Evolutionary conservation across 148 eudicot genomes (phyloP), one percentile per base, ranked within the genome.

Genomic region (Simmondsia chinensis): DNA sequence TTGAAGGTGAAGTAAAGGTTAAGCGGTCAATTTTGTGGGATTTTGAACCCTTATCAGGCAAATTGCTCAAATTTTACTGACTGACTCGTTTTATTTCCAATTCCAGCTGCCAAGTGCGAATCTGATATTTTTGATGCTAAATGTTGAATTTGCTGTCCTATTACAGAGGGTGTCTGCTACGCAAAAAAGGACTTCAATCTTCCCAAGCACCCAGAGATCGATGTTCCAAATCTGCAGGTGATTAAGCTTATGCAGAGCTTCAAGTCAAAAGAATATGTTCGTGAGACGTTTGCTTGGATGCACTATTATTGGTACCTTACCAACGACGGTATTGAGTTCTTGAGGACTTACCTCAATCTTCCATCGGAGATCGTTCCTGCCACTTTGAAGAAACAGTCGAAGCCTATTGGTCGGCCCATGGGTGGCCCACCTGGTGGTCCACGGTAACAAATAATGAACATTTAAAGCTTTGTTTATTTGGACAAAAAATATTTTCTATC

Each of bases 231-330:
- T 34, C 65, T 83, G 28, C 82, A 79, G 60, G 94, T 82, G 42
- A 76, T 82, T 35, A 82, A 77, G 87, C 77, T 88, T 34, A 77
- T 83, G 94, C 89, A 80, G 69, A 77, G 94, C 77, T 82, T 77
- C 60, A 82, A 82, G 45, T 77, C 82, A 0, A 82, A 72, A 72
- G 84, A 81, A 67, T 81, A 80, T 49, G 97, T 88, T 12, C 71
- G 83, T 1, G 97, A 88, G 73, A 88, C 97, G 26, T 89, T 89
- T 24, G 97, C 97, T 0, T 89, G 97, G 97, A 89, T 89, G 97
- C 95, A 89, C 43, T 84, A 80, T 30, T 89, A 89, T 59, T 89
- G 97, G 97, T 89, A 60, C 48, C 67, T 89, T 17, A 89, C 97
- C 2, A 84, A 89, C 42, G 95, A 81, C 32, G 97, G 97, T 17